Evolutionary conservation across 441 rosid species (phyloP).

Genomic region (Brassica hybrid): DNA sequence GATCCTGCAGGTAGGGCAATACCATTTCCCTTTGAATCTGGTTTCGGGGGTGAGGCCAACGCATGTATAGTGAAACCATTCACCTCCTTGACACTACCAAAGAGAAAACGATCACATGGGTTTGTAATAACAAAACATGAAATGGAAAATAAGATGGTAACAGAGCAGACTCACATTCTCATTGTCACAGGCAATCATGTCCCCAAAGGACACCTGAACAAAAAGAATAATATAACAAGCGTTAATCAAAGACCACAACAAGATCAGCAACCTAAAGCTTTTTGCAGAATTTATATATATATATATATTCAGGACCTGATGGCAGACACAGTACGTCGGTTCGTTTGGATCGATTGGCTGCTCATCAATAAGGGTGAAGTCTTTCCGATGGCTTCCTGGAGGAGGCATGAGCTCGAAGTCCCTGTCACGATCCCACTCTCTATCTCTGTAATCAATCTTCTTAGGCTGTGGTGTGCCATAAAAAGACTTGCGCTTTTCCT

Average conservation of each 20-base stretch:
- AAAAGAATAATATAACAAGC: conserved; percentile 3
- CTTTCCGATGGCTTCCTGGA: conserved; percentile 87
- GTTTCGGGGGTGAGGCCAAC: conserved; percentile 98
- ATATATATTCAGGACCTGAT: conserved; percentile 63
- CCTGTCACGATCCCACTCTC: conserved; percentile 92
- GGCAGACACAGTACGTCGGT: conserved; percentile 97
- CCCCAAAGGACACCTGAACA: conserved; percentile 92
- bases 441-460: conserved; percentile 77
- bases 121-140: background rate
- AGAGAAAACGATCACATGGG: conserved; percentile 12
- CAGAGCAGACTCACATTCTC: conserved; percentile 73
- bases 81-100: conserved; percentile 95
- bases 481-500: conserved; percentile 71
- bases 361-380: conserved; percentile 69
- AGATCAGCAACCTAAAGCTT: background rate
- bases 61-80: conserved; percentile 92
- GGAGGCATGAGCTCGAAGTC: conserved; percentile 99
- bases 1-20: conserved; percentile 89
- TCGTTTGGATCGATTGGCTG: conserved; percentile 97
- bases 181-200: conserved; percentile 99
- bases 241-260: conserved; percentile 19
- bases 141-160: background rate
- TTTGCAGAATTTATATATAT: background rate
- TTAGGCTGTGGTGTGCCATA: conserved; percentile 82
- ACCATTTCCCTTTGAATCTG: conserved; percentile 98